Evolutionary conservation across 2,329 filamentous ascomycete species (phyloP), one percentile per base, ranked within the genome.

Genomic region (Ceratocystis diversiconidia): DNA sequence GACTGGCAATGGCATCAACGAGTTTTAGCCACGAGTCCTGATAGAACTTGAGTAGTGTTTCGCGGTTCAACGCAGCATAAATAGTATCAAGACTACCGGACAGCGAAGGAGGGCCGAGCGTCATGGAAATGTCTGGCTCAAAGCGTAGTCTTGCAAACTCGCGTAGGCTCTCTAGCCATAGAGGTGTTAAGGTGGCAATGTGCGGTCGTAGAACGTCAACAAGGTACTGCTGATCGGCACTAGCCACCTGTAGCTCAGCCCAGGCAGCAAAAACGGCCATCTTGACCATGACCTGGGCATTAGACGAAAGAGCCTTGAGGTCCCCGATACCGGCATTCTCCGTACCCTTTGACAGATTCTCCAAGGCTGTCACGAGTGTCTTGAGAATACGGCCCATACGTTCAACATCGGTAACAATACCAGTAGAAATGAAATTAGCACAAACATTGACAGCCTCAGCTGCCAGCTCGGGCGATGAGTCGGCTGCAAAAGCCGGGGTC

Each of bases 331-430:
- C 85, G 0, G 89, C 90, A 25, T 65, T 60, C 30, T 67, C 66
- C 1, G 60, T 22, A 17, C 66, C 66, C 59, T 82, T 85, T 1
- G 90, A 90, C 72, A 97, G 96, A 74, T 92, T 96, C 71, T 97
- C 92, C 1, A 99, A 80, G 0, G 92, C 92, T 55, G 87, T 87
- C 5, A 96, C 89, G 1, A 99, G 81, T 0, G 95, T 88, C 76
- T 96, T 97, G 66, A 99, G 81, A 64, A 99, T 99, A 66, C 94
- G 87, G 25, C 94, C 94, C 94, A 99, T 99, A n/a, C 94, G 85
- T 70, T 99, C 95, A 7, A 97, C 85, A 74, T 97, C 94, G 0
- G 91, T 96, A 7, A 99, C 94, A 65, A 99, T 97, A 15, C 94
- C 94, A 0, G 92, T 96, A 0, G 92, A 89, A 71, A 99, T 95